Conservation (phyloP, 2,329 filamentous ascomycete species). For the Aspergillus fumigatiaffinis region DNA sequence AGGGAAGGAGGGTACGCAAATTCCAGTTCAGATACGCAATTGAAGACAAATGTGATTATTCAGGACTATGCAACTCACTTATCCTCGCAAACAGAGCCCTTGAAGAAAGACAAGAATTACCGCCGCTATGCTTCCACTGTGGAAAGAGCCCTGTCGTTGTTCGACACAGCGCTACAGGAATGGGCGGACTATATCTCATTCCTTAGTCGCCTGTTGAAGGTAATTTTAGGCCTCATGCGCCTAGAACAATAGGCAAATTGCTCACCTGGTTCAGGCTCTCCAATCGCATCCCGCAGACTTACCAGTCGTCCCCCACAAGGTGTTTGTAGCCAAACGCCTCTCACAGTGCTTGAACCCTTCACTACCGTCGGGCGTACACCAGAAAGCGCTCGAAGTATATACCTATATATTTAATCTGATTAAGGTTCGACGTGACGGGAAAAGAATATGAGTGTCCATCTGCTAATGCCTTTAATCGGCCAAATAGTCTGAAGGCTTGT, state of each 20-base stretch:
- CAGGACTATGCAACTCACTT: neutral
- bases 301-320: constrained; percentile 73
- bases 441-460: neutral
- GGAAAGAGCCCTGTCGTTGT: constrained; percentile 80
- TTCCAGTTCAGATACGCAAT: neutral
- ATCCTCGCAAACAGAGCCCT: constrained; percentile 23
- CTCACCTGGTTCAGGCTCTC: constrained; percentile 58
- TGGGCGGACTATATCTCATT: constrained; percentile 99
- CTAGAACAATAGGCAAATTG: constrained; percentile 1
- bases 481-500: constrained; percentile 63
- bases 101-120: constrained; percentile 62
- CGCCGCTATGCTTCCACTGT: constrained; percentile 87
- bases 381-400: constrained; percentile 95
- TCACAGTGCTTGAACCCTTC: constrained; percentile 93
- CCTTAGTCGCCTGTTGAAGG: constrained; percentile 83
- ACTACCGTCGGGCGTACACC: constrained; percentile 91
- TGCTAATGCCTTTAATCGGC: constrained; percentile 12
- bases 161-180: constrained; percentile 91
- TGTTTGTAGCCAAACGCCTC: constrained; percentile 79
- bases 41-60: neutral
- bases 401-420: constrained; percentile 82
- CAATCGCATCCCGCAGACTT: constrained; percentile 76
- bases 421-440: constrained; percentile 50
- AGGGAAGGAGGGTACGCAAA: constrained; percentile 66
- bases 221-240: constrained; percentile 33